Conservation (phyloP, 306 rosid genomes). For the Elaeagnus macrophylla region DNA sequence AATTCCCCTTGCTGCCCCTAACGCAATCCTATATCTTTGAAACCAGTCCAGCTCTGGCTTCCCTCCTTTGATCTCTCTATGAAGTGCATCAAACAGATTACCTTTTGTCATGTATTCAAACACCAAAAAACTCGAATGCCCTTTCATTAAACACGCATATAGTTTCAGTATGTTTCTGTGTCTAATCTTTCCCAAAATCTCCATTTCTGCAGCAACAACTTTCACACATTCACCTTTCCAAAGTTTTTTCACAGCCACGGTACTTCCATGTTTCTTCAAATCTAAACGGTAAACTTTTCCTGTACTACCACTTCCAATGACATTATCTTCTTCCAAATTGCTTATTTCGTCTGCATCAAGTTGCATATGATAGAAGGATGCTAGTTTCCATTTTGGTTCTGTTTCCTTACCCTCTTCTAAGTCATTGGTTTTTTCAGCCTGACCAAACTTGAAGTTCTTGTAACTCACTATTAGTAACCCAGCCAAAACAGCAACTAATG, state of each 20-base stretch:
- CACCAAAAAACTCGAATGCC: constrained; percentile 64
- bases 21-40: constrained; percentile 65
- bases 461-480: constrained; percentile 40
- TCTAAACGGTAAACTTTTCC: constrained; percentile 83
- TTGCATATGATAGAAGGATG: constrained; percentile 69
- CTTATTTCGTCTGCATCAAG: constrained; percentile 67
- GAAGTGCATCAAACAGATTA: constrained; percentile 71
- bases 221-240: constrained; percentile 57
- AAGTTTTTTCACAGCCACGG: constrained; percentile 76
- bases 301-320: constrained; percentile 83
- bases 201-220: constrained; percentile 80
- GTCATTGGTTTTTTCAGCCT: constrained; percentile 18
- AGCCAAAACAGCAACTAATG: constrained; percentile 36
- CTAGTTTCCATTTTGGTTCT: constrained; percentile 57
- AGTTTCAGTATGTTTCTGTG: constrained; percentile 85
- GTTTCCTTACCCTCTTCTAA: constrained; percentile 30
- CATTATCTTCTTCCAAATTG: constrained; percentile 52
- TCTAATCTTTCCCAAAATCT: constrained; percentile 73
- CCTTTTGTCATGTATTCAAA: constrained; percentile 90
- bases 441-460: constrained; percentile 35
- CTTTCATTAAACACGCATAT: constrained; percentile 66
- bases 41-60: constrained; percentile 59
- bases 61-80: constrained; percentile 45
- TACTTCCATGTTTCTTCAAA: constrained; percentile 38
- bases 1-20: constrained; percentile 89